A percentile compares a stretch with the other conserved stretches of the same genome.
phyloP scores from a whole-genome alignment of 106 monocot species.

The Allium sativum region DNA sequence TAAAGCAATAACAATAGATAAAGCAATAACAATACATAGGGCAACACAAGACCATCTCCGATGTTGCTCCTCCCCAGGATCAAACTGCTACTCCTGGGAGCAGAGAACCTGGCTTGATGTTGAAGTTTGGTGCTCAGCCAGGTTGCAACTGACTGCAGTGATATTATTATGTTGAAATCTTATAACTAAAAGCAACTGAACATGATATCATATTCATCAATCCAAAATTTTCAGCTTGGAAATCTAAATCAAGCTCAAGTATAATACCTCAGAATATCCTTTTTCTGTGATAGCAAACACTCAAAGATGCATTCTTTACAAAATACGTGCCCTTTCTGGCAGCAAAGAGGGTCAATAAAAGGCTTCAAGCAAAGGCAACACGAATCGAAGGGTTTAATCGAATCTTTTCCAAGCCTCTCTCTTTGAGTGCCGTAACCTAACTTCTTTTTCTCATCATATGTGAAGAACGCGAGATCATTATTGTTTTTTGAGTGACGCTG shows the following conservation, averaged over 20 bases:
- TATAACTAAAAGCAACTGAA: background rate
- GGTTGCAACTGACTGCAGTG: background rate
- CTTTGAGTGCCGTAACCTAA: constrained; percentile 89
- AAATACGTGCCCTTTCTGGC: constrained; percentile 84
- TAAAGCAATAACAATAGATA: too few species aligned
- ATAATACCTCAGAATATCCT: constrained; percentile 76
- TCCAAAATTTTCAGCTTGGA: background rate
- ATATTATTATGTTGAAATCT: background rate
- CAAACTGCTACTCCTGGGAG: background rate
- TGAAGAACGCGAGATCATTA: constrained; percentile 98
- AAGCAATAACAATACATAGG: too few species aligned
- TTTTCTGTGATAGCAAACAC: constrained; percentile 92
- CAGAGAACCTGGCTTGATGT: background rate
- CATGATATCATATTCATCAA: background rate
- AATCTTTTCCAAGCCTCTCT: constrained; percentile 89
- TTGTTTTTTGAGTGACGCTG: constrained; percentile 99
- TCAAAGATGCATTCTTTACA: constrained; percentile 97
- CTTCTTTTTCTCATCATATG: constrained; percentile 93
- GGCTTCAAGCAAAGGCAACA: constrained; percentile 88
- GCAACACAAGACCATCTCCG: too few species aligned
- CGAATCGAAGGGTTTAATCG: constrained; percentile 90
- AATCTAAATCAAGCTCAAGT: constrained; percentile 1
- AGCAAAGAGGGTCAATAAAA: constrained; percentile 69
- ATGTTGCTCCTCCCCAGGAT: background rate
- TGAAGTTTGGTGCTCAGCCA: background rate